These are phyloP conservation scores for Chaetomium strumarium DNA, from an alignment of 2,329 filamentous ascomycete genomes.

Conservation along the genomic window DNA sequence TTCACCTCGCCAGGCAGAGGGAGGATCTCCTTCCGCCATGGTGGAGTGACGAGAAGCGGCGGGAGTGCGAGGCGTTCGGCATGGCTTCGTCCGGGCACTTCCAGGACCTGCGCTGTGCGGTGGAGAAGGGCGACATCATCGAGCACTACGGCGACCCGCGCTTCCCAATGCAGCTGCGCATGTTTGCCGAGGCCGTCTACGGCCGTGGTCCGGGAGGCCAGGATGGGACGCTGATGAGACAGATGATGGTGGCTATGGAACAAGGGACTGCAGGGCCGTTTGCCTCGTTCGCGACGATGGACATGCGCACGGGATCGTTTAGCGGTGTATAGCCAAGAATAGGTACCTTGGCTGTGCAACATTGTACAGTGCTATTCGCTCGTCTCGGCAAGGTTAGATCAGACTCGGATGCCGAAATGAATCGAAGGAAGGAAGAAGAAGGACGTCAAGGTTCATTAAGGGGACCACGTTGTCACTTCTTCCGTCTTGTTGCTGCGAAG, in stretches of 20 bases:
- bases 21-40: constrained; percentile 37
- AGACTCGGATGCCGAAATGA: no score
- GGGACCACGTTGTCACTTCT: no score
- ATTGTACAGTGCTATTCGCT: no score
- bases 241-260: constrained; percentile 18
- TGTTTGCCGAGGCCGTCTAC: constrained; percentile 40
- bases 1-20: constrained; percentile 24
- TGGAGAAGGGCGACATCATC: constrained; percentile 33
- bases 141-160: constrained; percentile 38
- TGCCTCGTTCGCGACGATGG: no score
- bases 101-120: constrained; percentile 25
- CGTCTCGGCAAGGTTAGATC: no score
- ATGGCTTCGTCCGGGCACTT: constrained; percentile 25
- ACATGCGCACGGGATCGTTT: no score
- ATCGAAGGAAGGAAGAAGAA: no score
- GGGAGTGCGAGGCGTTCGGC: constrained; percentile 34
- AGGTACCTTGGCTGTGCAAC: no score
- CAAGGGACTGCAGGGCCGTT: not conserved
- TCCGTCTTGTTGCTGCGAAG: no score
- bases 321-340: no score
- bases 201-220: constrained; percentile 28
- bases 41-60: constrained; percentile 37
- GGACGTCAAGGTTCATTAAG: no score
- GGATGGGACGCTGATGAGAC: constrained; percentile 20
- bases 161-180: constrained; percentile 46